Conservation (phyloP, 192 early-diverging fungal species). For the Entophlyctis luteolus region DNA sequence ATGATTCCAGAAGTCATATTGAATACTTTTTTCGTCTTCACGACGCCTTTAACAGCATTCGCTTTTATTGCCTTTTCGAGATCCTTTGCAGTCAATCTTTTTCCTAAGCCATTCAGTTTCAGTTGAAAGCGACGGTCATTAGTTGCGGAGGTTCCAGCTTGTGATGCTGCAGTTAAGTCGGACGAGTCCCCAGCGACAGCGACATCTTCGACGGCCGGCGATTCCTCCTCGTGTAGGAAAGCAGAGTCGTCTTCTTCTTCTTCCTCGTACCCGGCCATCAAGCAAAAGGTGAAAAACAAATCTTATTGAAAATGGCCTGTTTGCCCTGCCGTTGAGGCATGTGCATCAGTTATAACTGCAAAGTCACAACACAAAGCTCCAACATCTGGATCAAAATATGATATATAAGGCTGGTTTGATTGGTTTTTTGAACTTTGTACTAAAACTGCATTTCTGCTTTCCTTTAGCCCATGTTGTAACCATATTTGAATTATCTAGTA, state of each 20-base stretch:
- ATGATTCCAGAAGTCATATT: background rate
- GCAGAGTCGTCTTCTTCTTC: slow-evolving; percentile 3
- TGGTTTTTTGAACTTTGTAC: no score
- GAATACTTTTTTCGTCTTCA: slow-evolving; percentile 25
- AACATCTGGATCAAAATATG: no score
- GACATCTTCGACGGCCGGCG: background rate
- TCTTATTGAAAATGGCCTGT: no score
- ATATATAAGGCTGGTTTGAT: no score
- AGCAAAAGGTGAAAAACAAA: no score
- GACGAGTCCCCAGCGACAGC: background rate
- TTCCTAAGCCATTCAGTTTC: slow-evolving; percentile 7
- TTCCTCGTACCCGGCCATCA: background rate
- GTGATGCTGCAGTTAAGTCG: background rate
- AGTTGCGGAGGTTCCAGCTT: no score
- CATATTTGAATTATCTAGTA: no score
- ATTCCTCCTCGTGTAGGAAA: background rate
- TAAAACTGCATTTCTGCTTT: no score
- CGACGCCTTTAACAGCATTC: slow-evolving; percentile 1
- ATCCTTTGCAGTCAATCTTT: slow-evolving; percentile 10
- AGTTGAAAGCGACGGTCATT: slow-evolving; percentile 6
- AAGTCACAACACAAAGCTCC: no score
- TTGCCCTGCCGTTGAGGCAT: no score
- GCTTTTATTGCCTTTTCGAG: slow-evolving; percentile 15
- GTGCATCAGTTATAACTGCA: no score
- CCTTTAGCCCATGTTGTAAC: no score